A percentile compares a stretch with the other conserved stretches of the same genome.
phyloP scores from a whole-genome alignment of 2,329 filamentous ascomycete genomes.

The Juglanconis juglandina region DNA sequence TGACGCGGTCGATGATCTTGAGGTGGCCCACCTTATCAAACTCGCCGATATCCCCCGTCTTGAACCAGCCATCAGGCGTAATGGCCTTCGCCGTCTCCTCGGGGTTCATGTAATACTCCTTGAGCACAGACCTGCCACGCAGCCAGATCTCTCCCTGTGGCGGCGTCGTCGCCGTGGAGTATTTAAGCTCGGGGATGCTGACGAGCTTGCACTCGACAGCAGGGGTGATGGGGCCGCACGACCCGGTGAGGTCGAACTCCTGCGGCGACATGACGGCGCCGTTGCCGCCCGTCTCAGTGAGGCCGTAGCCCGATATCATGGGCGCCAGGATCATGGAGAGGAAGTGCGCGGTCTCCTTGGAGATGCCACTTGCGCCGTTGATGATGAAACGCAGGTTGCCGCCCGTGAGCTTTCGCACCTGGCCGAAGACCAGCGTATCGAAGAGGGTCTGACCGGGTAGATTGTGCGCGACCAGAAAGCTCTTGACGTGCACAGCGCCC shows the following conservation, averaged over 20 bases:
- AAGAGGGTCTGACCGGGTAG: conserved; percentile 67
- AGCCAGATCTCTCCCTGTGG: conserved; percentile 94
- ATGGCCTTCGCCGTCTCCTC: conserved; percentile 78
- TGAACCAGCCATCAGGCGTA: conserved; percentile 90
- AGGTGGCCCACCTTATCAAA: conserved; percentile 78
- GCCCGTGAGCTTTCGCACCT: conserved; percentile 86
- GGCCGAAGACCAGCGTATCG: conserved; percentile 83
- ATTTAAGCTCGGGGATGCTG: conserved; percentile 84
- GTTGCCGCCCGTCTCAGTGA: conserved; percentile 89
- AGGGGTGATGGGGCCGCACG: conserved; percentile 75
- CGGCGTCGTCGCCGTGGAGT: conserved; percentile 66
- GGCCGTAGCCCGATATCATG: conserved; percentile 90
- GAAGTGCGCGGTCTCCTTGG: conserved; percentile 84
- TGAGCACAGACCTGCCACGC: conserved; percentile 70
- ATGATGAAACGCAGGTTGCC: conserved; percentile 84
- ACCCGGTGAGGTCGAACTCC: conserved; percentile 68
- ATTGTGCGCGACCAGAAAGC: conserved; percentile 53
- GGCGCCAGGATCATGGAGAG: conserved; percentile 88
- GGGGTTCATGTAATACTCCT: conserved; percentile 79
- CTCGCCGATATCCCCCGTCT: conserved; percentile 92
- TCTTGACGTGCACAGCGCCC: conserved; percentile 59
- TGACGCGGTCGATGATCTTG: conserved; percentile 89
- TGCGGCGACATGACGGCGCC: conserved; percentile 79
- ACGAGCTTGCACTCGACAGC: conserved; percentile 88
- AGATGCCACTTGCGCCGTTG: conserved; percentile 90